Evolutionary conservation across 1,139 yeast genomes (phyloP), one percentile per base, ranked within the genome.

Genomic region (Yamadazyma epiphylla): DNA sequence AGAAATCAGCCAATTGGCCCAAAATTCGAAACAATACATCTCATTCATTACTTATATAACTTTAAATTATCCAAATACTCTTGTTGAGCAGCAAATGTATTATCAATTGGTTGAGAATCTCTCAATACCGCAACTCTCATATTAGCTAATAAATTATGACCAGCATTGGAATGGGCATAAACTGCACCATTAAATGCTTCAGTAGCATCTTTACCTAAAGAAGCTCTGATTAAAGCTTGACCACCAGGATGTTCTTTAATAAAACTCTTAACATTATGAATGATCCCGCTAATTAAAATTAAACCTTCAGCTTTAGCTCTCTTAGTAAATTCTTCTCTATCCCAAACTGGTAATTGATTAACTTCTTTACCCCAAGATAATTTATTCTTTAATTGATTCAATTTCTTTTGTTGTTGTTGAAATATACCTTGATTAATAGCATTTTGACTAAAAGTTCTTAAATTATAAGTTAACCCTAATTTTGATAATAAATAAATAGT

Each of bases 181-280:
- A 91, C 98, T 52, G 96, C 97, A 52, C 98, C 98, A 58, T 88
- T 88, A 74, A 91, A 91, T 3, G 95, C 97, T 51, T 86, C 85
- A 24, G 97, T 88, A 30, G 96, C 96, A 60, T 91, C 98, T 64
- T 87, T 89, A 53, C 97, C 97, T 43, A 83, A 68, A 7, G 96
- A 88, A 24, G 95, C 84, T 54, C 77, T 72, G 43, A 91, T 70
- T 46, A 91, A 74, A 30, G 95, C 87, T 57, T 79, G 82, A 46
- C 99, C 99, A 74, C 99, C 99, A 39, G 99, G 99, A 63, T 91
- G 99, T 53, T 85, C 88, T 48, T 82, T 81, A 48, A 91, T 75
- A 58, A 89, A 91, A 29, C 71, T 70, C 42, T 89, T 70, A 42
- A 88, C 89, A 53, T 89, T 94, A 63, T 94, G 97, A 32, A 94